Base-by-base conservation (phyloP, 768 basidiomycete species). In the Tubosaeta sp. region DNA sequence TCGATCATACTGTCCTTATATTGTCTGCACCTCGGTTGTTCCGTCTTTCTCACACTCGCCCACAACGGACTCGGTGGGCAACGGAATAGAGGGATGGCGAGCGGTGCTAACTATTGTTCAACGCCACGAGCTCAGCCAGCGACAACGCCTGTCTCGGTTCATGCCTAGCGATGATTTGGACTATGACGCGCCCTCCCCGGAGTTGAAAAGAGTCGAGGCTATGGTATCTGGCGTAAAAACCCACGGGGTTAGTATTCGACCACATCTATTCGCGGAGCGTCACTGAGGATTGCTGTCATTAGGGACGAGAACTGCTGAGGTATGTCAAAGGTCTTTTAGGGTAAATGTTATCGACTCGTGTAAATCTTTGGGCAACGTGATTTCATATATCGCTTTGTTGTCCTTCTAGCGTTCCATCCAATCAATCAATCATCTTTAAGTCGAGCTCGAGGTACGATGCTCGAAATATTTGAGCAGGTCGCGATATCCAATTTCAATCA, bases 1-100 rank as follows among this genome's bases (percentile, higher is more conserved):
- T 64, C 79, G 90, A 26, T 86, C 87, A 3, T 90, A 88, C 59
- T 92, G 91, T 58, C 90, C 90, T n/a, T 92, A 90, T 55, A 79
- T 88, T 27, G 83, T 85, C 33, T 77, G 79, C 13, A 87, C 86
- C 7, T 88, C 85, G 3, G 61, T 74, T 2, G 72, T 88, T 11
- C 85, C 86, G 5, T 78, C 82, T 3, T 65, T 83, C 9, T 77
- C 81, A 11, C 63, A 61, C 13, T 62, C 59, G 12, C 51, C 48
- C 46, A 14, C 46, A 38, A 19, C n/a, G 45, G 47, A 49, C 34
- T 59, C 73, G 17, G 70, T 71, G 35, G 56, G 52, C 33, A 59
- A 41, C 8, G 58, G 51, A 42, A 50, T 85, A 25, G 90, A 92
- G 62, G 90, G 90, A 14, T 92, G 90, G 90, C 75, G 84, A 33